Percentiles rank a stretch among this genome's conserved stretches.
Conservation (phyloP, 164 flowering plant genomes). For the Macadamia integrifolia region DNA sequence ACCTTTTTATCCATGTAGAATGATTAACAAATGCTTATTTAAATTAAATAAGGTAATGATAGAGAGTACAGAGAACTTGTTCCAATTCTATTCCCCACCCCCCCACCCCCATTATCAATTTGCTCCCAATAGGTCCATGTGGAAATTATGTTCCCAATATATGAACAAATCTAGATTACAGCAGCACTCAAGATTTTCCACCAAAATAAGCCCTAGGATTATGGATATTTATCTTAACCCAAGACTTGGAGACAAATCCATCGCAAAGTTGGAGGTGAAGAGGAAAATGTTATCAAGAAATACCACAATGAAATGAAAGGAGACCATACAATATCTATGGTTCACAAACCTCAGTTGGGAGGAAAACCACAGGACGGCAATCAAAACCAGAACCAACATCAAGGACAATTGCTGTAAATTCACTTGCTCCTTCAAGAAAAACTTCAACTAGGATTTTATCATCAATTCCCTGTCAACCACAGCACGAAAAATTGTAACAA, state of each 20-base stretch:
- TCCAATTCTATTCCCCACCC: too few relatives aligned
- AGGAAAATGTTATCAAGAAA: background rate
- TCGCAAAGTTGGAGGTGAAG: background rate
- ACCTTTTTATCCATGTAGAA: too few relatives aligned
- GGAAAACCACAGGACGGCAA: conserved; percentile 64
- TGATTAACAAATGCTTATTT: background rate
- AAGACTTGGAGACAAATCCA: background rate
- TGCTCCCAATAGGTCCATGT: too few relatives aligned
- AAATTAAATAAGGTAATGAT: background rate
- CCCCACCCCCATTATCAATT: too few relatives aligned
- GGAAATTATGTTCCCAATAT: too few relatives aligned
- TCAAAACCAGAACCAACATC: conserved; percentile 73
- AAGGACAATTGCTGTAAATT: conserved; percentile 87
- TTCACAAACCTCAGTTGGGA: conserved; percentile 69
- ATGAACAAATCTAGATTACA: background rate
- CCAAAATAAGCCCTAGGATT: background rate
- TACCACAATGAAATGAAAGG: background rate
- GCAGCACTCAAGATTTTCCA: background rate
- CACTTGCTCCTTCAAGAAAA: conserved; percentile 81
- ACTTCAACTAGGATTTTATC: conserved; percentile 70
- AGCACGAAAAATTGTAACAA: background rate
- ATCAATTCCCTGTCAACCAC: conserved; percentile 61
- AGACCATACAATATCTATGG: background rate
- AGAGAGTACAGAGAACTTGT: too few relatives aligned
- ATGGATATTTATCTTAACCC: background rate